Evolutionary conservation across 192 early-diverging fungal genomes (phyloP), one percentile per base, ranked within the genome.

Genomic region (Gigaspora rosea): DNA sequence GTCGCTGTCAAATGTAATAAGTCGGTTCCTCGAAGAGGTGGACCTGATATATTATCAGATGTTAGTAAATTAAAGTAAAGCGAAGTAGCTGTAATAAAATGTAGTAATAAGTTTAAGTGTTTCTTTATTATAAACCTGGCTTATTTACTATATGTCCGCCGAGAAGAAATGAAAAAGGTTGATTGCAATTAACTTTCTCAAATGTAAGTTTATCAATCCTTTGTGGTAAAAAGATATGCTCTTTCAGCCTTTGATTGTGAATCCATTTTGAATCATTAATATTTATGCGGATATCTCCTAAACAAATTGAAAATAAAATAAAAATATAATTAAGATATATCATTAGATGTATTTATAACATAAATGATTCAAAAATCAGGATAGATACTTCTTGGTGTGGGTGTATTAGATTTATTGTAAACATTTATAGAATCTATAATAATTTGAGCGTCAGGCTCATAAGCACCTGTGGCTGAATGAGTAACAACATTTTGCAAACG

Each of bases 381-480:
- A 58, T 73, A 73, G 52, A 32, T 73, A 73, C 71, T 52, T 36
- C 71, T 73, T 32, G 71, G 71, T 57, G 71, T 73, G n/a, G 71
- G 71, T 52, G 57, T 73, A 12, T 8, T 56, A 57, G 71, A 73
- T 35, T 15, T 57, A 73, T 73, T 73, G 71, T 32, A 52, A 15
- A 73, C 35, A 22, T 52, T 59, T 52, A 73, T 57, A 12, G 22
- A 57, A 56, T 73, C 71, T 73, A 73, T 41, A 52, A 57, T 15
- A 73, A 73, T 73, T 73, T 73, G 71, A 58, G 71, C 71, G 35
- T 58, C 71, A 52, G 71, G 71, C 58, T 73, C 71, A 73, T 57
- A 73, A 73, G 57, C 71, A 4, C 71, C 71, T 16, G 71, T 73
- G 71, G 57, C 5, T 58, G 71, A 41, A 32, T 27, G 36, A 27